Base-by-base conservation (phyloP, 2,329 filamentous ascomycete genomes). In the Clarireedia homoeocarpa region DNA sequence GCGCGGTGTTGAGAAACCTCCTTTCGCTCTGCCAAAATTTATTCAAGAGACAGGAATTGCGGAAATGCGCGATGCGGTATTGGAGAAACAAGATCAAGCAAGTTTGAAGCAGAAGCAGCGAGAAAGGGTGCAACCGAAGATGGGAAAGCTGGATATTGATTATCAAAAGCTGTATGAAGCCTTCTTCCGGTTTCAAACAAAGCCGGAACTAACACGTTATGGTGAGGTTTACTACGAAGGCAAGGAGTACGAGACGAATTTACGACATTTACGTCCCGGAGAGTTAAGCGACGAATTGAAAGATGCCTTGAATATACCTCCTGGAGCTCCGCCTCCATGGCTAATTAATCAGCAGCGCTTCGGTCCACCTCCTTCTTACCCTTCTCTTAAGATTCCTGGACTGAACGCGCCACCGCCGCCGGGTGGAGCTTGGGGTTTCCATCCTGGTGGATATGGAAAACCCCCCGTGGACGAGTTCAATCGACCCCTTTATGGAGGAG, bases 161-260 rank as follows among this genome's bases (percentile, higher is more conserved):
- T 99, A 99, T 71, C 90, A 96, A 69, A 96, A 94, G 71, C 83
- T 97, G 54, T 97, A 97, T 74, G 94, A 97, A 70, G 94, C 94
- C 4, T 99, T 99, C 77, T 99, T 99, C 77, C 84, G 91, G 58
- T 95, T 96, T 70, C 94, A 99, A 74, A 95, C 90, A 42, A 99
- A 99, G 73, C 94, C 94, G 0, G 85, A 91, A 64, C 75, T 99
- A 61, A 97, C 94, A 34, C 83, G 91, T 45, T 99, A 96, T 65
- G 94, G 94, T 42, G 94, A 99, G 71, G 91, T 99, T n/a, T 99
- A 99, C 72, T 97, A 97, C 71, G 94, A 99, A 73, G 94, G 94
- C 69, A 99, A 99, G 71, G 94, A 99, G 70, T 94, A 89, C 68
- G 94, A 99, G 73, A 96, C 94, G 0, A 95, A 97, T 70, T 81